Conservation (phyloP, 73 alveolate species). For the Paramecium sonneborni region DNA sequence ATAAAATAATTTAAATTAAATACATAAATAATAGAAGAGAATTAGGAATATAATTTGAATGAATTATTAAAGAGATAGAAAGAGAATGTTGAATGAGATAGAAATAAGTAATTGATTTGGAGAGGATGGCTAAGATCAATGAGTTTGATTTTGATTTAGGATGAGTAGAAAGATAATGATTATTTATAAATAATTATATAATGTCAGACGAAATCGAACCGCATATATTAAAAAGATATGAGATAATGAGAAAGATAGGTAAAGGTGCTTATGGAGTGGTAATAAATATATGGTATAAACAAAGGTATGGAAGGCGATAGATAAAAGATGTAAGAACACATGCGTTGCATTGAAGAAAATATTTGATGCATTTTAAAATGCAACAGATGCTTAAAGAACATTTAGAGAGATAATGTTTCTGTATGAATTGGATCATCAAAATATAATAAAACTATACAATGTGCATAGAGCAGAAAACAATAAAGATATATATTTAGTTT, state of each 20-base stretch:
- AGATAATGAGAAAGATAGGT: conserved; percentile 75
- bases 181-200: not conserved
- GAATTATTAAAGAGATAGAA: not conserved
- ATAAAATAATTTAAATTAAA: too few species aligned
- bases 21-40: not conserved
- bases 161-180: not conserved
- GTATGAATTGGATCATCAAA: conserved; percentile 76
- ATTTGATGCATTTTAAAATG: conserved; percentile 90
- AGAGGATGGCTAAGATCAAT: too few species aligned
- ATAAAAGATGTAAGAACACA: conserved; percentile 79
- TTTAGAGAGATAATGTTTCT: conserved; percentile 79
- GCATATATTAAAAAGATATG: conserved; percentile 71
- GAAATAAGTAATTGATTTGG: too few species aligned
- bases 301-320: conserved; percentile 89
- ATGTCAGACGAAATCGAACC: conserved; percentile 75
- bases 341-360: conserved; percentile 87
- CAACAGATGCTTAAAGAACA: conserved; percentile 80
- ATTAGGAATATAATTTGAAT: not conserved
- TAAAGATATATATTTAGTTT: conserved; percentile 78
- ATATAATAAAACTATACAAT: conserved; percentile 70
- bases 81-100: too few species aligned
- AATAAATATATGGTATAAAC: not conserved
- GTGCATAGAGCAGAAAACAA: conserved; percentile 76
- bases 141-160: not conserved
- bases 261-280: conserved; percentile 93